Percentiles rank a stretch among this genome's conserved stretches.
Conservation (phyloP, 495 filamentous ascomycete genomes). For the Parmelia sp. region DNA sequence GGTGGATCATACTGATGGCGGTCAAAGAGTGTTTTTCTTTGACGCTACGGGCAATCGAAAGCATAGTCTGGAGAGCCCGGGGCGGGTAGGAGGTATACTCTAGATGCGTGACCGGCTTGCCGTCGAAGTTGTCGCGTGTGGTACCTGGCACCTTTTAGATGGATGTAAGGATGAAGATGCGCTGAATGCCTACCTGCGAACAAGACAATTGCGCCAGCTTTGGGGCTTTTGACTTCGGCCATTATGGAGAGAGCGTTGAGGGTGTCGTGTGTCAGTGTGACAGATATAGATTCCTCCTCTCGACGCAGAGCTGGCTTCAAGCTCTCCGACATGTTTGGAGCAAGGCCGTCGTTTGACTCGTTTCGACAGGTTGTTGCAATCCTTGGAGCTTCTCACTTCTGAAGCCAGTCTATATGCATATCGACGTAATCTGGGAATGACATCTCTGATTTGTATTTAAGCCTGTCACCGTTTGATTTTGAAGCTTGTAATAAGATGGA, state of each 20-base stretch:
- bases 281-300: conserved; percentile 15
- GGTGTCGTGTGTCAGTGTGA: conserved; percentile 46
- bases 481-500: too few species aligned
- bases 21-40: conserved; percentile 53
- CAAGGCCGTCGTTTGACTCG: background rate
- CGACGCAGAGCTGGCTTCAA: background rate
- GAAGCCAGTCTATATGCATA: background rate
- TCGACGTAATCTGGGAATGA: background rate
- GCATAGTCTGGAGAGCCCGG: conserved; percentile 69
- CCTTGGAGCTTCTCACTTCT: background rate
- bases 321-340: conserved; percentile 3
- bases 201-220: conserved; percentile 81
- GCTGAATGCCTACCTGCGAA: conserved; percentile 58
- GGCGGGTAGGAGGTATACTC: conserved; percentile 77
- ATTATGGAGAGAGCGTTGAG: conserved; percentile 58
- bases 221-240: conserved; percentile 62
- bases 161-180: conserved; percentile 19
- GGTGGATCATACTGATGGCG: conserved; percentile 73
- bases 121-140: conserved; percentile 76
- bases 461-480: too few species aligned
- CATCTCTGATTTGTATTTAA: background rate
- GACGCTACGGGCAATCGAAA: conserved; percentile 56
- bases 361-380: background rate
- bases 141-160: conserved; percentile 52
- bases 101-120: conserved; percentile 67